Evolutionary conservation across 1,139 yeast genomes (phyloP).

Genomic region (Petasospora rhodanensis): DNA sequence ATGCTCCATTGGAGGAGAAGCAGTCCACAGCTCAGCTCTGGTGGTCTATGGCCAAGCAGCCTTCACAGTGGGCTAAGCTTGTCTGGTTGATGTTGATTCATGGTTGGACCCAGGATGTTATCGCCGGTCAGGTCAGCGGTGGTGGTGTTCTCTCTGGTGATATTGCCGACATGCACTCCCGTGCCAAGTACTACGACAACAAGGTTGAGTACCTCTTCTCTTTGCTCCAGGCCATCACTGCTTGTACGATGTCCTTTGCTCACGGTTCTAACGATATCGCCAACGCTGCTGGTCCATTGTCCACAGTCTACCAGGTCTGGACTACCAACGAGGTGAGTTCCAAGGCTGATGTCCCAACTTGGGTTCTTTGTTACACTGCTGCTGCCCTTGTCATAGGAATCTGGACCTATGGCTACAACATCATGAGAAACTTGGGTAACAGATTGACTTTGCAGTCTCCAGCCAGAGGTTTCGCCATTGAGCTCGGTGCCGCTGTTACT

Average conservation of each 20-base stretch:
- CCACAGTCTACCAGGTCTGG: slow-evolving; percentile 66
- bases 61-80: slow-evolving; percentile 50
- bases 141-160: slow-evolving; percentile 30
- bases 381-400: slow-evolving; percentile 63
- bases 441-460: slow-evolving; percentile 75
- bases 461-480: slow-evolving; percentile 74
- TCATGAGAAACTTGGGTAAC: slow-evolving; percentile 71
- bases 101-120: slow-evolving; percentile 65
- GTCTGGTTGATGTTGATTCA: slow-evolving; percentile 47
- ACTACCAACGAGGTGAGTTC: slow-evolving; percentile 40
- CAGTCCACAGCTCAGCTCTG: slow-evolving; percentile 36
- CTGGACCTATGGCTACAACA: slow-evolving; percentile 71
- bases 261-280: slow-evolving; percentile 82
- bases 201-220: slow-evolving; percentile 69
- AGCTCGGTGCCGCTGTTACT: slow-evolving; percentile 75
- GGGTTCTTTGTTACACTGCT: slow-evolving; percentile 71
- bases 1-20: slow-evolving; percentile 23
- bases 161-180: slow-evolving; percentile 47
- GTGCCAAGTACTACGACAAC: slow-evolving; percentile 66
- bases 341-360: slow-evolving; percentile 61
- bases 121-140: slow-evolving; percentile 40
- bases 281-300: slow-evolving; percentile 73
- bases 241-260: slow-evolving; percentile 77
- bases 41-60: slow-evolving; percentile 39
- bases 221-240: slow-evolving; percentile 66